phyloP scores from a whole-genome alignment of 2,329 filamentous ascomycete genomes.

The Xylaria sp. region DNA sequence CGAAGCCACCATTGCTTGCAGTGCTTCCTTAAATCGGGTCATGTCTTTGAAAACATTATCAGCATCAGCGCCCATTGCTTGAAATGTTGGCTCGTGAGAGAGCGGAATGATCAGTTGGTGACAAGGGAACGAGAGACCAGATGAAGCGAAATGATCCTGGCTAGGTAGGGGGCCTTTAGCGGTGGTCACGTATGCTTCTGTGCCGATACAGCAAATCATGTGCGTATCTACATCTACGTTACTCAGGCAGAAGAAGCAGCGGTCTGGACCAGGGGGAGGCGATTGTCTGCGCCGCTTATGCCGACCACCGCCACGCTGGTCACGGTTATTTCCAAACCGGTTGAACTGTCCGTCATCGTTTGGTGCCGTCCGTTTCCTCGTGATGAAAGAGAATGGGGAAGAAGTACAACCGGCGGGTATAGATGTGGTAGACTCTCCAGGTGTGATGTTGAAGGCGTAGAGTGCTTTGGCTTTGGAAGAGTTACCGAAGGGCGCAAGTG shows the following conservation, averaged over 20 bases:
- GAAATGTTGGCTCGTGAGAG: conserved; percentile 80
- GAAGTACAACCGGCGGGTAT: conserved; percentile 77
- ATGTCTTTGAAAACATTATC: conserved; percentile 79
- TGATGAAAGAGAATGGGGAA: conserved; percentile 71
- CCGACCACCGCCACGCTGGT: conserved; percentile 57
- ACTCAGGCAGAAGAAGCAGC: conserved; percentile 95
- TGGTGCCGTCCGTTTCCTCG: conserved; percentile 64
- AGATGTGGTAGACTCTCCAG: conserved; percentile 66
- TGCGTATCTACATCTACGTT: conserved; percentile 86
- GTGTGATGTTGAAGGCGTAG: conserved; percentile 80
- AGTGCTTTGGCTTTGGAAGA: conserved; percentile 79
- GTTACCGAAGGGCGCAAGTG: conserved; percentile 82
- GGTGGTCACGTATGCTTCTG: conserved; percentile 87
- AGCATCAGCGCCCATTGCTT: conserved; percentile 70
- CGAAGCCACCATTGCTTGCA: conserved; percentile 81
- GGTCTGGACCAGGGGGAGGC: conserved; percentile 73
- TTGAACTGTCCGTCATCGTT: conserved; percentile 60
- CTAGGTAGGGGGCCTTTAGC: conserved; percentile 90
- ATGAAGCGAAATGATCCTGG: conserved; percentile 69
- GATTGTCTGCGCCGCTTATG: conserved; percentile 60
- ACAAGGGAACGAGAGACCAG: conserved; percentile 77
- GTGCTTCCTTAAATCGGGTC: conserved; percentile 77
- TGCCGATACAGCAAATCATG: conserved; percentile 88
- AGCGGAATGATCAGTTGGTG: conserved; percentile 94
- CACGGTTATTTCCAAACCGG: conserved; percentile 63